Evolutionary conservation across 1,284 basidiomycete genomes (phyloP).

Genomic region (Papiliotrema laurentii): DNA sequence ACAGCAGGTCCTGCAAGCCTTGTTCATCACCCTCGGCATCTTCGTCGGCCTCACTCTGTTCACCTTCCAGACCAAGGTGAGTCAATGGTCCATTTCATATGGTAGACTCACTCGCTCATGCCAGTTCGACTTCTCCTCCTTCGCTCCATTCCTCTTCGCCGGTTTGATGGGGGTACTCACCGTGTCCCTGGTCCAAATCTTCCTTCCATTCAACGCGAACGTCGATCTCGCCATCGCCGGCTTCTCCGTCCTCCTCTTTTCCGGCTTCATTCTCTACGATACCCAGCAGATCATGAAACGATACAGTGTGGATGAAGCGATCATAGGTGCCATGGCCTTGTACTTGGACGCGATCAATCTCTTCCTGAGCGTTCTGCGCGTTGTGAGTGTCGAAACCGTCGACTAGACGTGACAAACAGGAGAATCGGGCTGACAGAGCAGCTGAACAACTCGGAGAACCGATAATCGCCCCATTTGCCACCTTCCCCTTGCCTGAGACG

Average conservation of each 20-base stretch:
- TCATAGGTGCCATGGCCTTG: conserved; percentile 32
- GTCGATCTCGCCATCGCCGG: conserved; percentile 43
- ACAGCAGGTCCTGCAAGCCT: conserved; percentile 52
- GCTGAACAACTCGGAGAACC: too few relatives aligned
- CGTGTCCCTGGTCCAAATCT: conserved; percentile 41
- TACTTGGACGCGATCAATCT: conserved; percentile 44
- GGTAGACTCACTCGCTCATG: too few relatives aligned
- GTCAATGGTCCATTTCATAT: conserved; percentile 4
- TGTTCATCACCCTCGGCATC: conserved; percentile 54
- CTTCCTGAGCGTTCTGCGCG: conserved; percentile 43
- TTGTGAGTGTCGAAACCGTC: too few relatives aligned
- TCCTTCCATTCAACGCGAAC: conserved; percentile 47
- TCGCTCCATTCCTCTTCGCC: conserved; percentile 44
- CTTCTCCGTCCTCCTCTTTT: conserved; percentile 45
- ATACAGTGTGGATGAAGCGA: conserved; percentile 45
- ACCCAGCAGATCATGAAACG: conserved; percentile 50
- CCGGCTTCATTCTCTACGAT: conserved; percentile 46
- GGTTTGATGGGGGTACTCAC: conserved; percentile 44
- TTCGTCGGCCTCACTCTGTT: conserved; percentile 55
- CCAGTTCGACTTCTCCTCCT: conserved; percentile 45
- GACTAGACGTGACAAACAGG: too few relatives aligned
- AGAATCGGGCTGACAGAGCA: too few relatives aligned
- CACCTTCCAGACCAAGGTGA: conserved; percentile 50
- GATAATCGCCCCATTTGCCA: too few relatives aligned
- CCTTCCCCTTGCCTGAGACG: too few relatives aligned